A percentile compares a stretch with the other conserved stretches of the same genome.
Conservation (phyloP, 176 grass and related monocot genomes). For the maize (Zea mays) region DNA sequence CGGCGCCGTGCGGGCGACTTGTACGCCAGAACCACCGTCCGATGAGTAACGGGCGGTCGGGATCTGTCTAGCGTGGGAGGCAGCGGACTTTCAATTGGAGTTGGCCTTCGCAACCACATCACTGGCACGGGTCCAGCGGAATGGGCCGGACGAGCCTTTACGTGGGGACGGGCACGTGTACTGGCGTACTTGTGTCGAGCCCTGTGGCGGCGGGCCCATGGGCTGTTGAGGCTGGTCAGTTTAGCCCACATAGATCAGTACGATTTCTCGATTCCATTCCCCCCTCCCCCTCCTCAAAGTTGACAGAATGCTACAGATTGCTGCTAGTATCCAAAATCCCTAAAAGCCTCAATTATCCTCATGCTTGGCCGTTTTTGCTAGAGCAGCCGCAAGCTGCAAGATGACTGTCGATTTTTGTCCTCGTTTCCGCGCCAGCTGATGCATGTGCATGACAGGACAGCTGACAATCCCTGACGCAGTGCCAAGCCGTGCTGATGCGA, state of each 20-base stretch:
- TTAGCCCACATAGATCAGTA: neutral
- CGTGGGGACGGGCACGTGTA: neutral
- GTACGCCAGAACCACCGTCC: neutral
- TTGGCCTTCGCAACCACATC: conserved; percentile 21
- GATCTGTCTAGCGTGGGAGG: neutral
- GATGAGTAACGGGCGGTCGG: neutral
- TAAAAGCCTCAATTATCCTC: too few species aligned
- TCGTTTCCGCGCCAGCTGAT: neutral
- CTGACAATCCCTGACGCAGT: neutral
- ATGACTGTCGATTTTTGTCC: neutral
- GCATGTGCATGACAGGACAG: neutral
- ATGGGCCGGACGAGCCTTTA: neutral
- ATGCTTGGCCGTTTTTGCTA: too few species aligned
- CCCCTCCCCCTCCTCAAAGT: too few species aligned
- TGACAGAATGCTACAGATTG: too few species aligned
- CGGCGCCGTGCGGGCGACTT: neutral
- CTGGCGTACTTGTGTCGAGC: neutral
- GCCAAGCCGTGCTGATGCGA: neutral
- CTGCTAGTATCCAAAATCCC: too few species aligned
- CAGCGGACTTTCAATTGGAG: conserved; percentile 23
- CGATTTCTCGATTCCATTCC: neutral
- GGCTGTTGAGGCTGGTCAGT: neutral
- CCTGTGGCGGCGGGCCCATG: neutral
- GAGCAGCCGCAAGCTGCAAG: neutral
- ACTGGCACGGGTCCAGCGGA: neutral